phyloP scores from a whole-genome alignment of 148 eudicot species.

The Arctostaphylos glauca region DNA sequence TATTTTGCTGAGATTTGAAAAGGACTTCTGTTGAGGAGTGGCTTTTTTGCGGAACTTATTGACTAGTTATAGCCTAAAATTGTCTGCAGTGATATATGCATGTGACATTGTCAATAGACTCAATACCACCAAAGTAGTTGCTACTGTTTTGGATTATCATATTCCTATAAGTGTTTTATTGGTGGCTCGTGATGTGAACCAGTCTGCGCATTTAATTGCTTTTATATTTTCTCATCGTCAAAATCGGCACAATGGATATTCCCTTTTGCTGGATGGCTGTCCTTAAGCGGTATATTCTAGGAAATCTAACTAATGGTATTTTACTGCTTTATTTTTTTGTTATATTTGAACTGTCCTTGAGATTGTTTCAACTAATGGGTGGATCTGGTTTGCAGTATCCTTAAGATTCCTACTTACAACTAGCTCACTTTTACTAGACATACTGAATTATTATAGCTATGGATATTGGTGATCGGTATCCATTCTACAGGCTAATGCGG shows the following conservation, averaged over 20 bases:
- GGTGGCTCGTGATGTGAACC: not conserved
- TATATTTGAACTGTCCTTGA: not conserved
- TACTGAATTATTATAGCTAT: not conserved
- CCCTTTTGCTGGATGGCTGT: not conserved
- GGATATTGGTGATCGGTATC: not conserved
- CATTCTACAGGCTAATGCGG: constrained; percentile 24
- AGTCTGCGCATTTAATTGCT: not conserved
- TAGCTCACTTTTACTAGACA: not conserved
- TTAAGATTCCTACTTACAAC: not conserved
- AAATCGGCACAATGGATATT: not conserved
- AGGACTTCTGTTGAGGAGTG: not conserved
- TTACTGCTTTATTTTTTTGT: constrained; percentile 6
- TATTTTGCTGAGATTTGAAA: not conserved
- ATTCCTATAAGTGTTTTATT: not conserved
- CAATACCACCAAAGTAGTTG: not conserved
- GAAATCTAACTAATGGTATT: not conserved
- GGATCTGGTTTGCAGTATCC: not conserved
- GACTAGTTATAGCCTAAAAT: not conserved
- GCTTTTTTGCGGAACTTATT: not conserved
- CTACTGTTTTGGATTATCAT: not conserved
- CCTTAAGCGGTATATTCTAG: not conserved
- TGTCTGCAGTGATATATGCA: not conserved
- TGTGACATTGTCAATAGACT: not conserved
- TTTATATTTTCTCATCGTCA: not conserved
- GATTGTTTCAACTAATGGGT: not conserved